phyloP scores from a whole-genome alignment of 2,329 filamentous ascomycete species.

The Epichloe sibirici region DNA sequence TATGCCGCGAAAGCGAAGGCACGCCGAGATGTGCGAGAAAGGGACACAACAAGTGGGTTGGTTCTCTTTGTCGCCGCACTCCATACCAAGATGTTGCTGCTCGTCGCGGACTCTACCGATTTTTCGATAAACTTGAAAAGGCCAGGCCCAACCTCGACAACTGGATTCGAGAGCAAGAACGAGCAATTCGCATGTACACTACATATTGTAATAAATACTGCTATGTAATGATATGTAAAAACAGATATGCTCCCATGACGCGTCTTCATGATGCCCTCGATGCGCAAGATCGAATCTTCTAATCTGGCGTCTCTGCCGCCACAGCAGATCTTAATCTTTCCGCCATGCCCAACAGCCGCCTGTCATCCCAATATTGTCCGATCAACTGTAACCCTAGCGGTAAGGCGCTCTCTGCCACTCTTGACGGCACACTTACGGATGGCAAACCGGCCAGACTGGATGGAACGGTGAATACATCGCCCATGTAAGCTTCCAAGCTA shows the following conservation, averaged over 20 bases:
- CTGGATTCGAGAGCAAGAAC: no score
- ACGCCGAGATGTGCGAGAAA: background rate
- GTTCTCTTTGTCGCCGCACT: background rate
- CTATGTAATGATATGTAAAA: background rate
- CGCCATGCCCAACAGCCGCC: constrained; percentile 47
- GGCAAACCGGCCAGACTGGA: constrained; percentile 86
- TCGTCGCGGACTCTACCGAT: no score
- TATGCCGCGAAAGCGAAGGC: background rate
- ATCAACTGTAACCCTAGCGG: constrained; percentile 58
- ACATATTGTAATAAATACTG: no score
- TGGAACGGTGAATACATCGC: constrained; percentile 92
- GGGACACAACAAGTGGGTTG: background rate
- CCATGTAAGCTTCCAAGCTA: constrained; percentile 70
- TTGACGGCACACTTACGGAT: constrained; percentile 64
- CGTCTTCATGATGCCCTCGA: background rate
- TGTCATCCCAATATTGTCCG: constrained; percentile 71
- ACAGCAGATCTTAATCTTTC: constrained; percentile 23
- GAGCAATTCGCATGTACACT: no score
- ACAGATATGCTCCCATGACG: background rate
- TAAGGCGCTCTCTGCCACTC: constrained; percentile 19
- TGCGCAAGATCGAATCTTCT: constrained; percentile 1
- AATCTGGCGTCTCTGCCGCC: constrained; percentile 13
- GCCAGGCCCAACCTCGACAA: no score
- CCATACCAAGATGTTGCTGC: no score
- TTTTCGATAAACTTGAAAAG: no score